Base-by-base conservation (phyloP, 177 flowering plant genomes). In the Vitis hybrid region DNA sequence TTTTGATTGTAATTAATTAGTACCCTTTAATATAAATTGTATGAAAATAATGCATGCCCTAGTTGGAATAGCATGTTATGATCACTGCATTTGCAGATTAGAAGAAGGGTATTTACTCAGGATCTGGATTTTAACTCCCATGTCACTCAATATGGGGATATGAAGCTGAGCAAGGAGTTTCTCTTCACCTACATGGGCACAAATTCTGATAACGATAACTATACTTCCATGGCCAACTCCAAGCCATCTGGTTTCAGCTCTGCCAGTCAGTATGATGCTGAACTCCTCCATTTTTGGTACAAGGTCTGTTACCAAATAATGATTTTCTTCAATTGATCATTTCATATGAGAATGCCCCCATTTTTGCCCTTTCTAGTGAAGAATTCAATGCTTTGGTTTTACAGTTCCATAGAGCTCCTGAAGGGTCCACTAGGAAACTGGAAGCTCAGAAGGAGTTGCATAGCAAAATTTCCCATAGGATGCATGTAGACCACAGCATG, bases 391-490 rank as follows among this genome's bases (percentile, higher is more conserved):
- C 9, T 38, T 38, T 38, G 47, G 47, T 11, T 33, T 17, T 53
- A 14, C 70, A 78, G 81, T 59, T 76, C 56, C 59, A 49, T 1
- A 66, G 53, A 51, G 77, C 86, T 20, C 75, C 78, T 13, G 65
- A 67, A 31, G 79, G 78, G 9, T 80, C 85, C 38, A 7, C 11
- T 2, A 59, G 66, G 68, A 82, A 77, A 69, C 7, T 17, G 6
- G 81, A 84, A 65, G 84, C 85, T 71, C 71, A 71, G 17, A 73
- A 71, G 72, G 59, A 80, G 47, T 55, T 82, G 3, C 33, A 28
- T 12, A 70, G 71, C n/a, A 75, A 60, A 12, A 75, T 79, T 67
- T 66, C 82, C n/a, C 74, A 73, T 59, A 73, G 85, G 15, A 24
- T 58, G 60, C 81, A 79, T 53, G 62, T 76, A 51, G 87, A 83